A percentile compares a stretch with the other conserved stretches of the same genome.
These are phyloP conservation scores for Flaveria brownii DNA, from an alignment of 129 eudicot genomes.

Conservation along the genomic window DNA sequence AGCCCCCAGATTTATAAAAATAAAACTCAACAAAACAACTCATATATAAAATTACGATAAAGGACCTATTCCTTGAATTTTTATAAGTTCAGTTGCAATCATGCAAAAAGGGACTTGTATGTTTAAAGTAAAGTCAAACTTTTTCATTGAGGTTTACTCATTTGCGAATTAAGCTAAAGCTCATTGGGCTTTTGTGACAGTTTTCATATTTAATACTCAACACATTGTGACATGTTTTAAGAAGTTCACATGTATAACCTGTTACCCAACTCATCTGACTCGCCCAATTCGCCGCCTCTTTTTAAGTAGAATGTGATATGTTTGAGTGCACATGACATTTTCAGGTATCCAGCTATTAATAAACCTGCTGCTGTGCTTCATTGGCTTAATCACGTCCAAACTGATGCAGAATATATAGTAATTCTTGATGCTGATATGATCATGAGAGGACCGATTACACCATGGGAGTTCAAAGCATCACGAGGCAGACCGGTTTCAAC, in stretches of 20 bases:
- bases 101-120: neutral
- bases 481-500: conserved; percentile 90
- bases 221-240: neutral
- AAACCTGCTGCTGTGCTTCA: conserved; percentile 96
- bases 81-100: neutral
- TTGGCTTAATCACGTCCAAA: conserved; percentile 84
- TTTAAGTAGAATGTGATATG: neutral
- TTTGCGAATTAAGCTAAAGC: neutral
- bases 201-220: neutral
- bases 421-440: conserved; percentile 98
- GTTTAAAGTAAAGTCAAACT: neutral
- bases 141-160: neutral
- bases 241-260: neutral
- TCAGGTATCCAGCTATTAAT: conserved; percentile 97
- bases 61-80: neutral
- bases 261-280: neutral
- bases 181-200: neutral
- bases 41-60: neutral
- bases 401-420: conserved; percentile 87
- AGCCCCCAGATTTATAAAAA: neutral
- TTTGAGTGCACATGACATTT: conserved; percentile 22
- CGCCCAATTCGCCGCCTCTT: neutral
- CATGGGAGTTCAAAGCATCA: conserved; percentile 94
- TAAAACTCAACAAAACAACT: neutral
- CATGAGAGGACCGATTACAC: conserved; percentile 95